Evolutionary conservation across 805 yeast species (phyloP).

Genomic region (Kregervanrija delftensis): DNA sequence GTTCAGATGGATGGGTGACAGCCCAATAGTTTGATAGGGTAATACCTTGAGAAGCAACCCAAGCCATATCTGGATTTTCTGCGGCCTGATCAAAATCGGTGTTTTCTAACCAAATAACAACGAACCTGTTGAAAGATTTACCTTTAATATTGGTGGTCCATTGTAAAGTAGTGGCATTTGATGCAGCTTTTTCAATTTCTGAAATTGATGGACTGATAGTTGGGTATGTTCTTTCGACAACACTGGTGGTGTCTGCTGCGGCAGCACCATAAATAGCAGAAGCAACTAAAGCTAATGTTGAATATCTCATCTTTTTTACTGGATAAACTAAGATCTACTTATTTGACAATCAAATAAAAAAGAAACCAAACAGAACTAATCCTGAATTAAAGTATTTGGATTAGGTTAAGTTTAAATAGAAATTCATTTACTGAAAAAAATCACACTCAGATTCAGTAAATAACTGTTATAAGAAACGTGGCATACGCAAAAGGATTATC

Average conservation of each 20-base stretch:
- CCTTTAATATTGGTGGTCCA: constrained; percentile 33
- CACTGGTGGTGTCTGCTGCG: constrained; percentile 12
- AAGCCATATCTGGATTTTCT: constrained; percentile 35
- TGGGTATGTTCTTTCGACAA: constrained; percentile 21
- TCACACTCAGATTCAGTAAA: too few species aligned
- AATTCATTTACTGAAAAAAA: too few species aligned
- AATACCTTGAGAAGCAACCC: constrained; percentile 38
- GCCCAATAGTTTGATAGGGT: constrained; percentile 45
- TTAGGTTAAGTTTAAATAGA: too few species aligned
- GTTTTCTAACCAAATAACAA: constrained; percentile 44
- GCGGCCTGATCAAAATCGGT: constrained; percentile 46
- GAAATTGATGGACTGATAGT: constrained; percentile 27
- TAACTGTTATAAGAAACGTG: too few species aligned
- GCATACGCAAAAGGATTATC: too few species aligned
- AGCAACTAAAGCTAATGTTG: constrained; percentile 5
- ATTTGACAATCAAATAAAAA: background rate
- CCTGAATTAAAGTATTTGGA: too few species aligned
- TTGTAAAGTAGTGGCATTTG: constrained; percentile 26
- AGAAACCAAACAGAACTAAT: too few species aligned
- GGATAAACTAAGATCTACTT: background rate
- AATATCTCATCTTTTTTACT: constrained; percentile 2
- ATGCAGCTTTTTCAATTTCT: constrained; percentile 28
- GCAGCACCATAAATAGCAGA: constrained; percentile 4
- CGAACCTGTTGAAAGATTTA: constrained; percentile 32
- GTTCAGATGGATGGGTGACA: constrained; percentile 47